Base-by-base conservation (phyloP, 2,329 filamentous ascomycete genomes). In the Penicillium frequentans region DNA sequence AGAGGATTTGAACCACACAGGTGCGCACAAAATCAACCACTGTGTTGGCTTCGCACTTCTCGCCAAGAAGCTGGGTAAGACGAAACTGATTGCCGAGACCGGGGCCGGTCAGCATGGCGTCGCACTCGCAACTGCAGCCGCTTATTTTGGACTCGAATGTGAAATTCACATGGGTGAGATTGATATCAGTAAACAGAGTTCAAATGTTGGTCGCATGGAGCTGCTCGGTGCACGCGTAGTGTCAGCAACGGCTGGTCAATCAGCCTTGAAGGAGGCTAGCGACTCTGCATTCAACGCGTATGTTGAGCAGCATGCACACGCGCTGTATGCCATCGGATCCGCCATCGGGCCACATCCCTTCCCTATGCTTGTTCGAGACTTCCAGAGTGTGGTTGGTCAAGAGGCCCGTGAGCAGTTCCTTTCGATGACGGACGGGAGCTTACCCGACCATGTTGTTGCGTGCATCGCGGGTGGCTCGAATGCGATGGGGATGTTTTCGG, bases 21-120 rank as follows among this genome's bases (percentile, higher is more conserved):
- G 93, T 63, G 93, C 89, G 61, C 93, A 97, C 82, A 97, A 97
- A 84, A 96, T 97, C 81, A 97, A 97, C 80, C 96, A 96, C 69
- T 92, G 93, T 1, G 81, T 96, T 5, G 93, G 93, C 2, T 93
- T 96, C 75, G 85, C 96, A 45, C 83, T 97, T 14, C 79, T 97
- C n/a, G 93, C 93, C 1, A 83, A 83, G 67, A 82, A 90, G 58
- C 78, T 96, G 44, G 92, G 92, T 53, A 55, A 55, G 46, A 55
- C 7, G n/a, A 19, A 42, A 4, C 26, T 55, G n/a, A 55, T 55
- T 11, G 46, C 53, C 27, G 53, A 55, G 29, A 55, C 53, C 2
- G 53, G 53, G 3, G 53, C 53, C 1, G 53, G 53, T 3, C 47
- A 55, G 29, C 53, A 55, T 26, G 53, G 53, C 13, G 46, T 55